Evolutionary conservation across 768 basidiomycete genomes (phyloP), one percentile per base, ranked within the genome.

Genomic region (Boletus subcaerulescens): DNA sequence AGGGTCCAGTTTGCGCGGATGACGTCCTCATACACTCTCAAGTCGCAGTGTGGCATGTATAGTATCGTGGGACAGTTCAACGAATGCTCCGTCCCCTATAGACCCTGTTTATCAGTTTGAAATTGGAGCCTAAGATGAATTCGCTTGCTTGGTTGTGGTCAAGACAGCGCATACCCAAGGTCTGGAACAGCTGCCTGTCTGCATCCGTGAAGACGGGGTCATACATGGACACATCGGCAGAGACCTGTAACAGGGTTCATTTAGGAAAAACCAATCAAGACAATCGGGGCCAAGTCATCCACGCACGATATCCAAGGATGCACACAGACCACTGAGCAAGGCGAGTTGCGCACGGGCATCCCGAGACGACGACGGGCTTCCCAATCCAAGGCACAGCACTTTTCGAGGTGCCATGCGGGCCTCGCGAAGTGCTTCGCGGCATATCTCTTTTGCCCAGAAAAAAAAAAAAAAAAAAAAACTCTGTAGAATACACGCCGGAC

Each of bases 41-140:
- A 64, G 63, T 88, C 86, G 66, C 89, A 90, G 68, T 91, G 89
- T 20, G 87, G 89, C 87, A 90, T 89, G 72, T 82, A 89, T 50
- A 85, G 73, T 51, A 91, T 74, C 45, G 86, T 88, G 58, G 84
- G 82, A 52, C 59, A 48, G 26, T 60, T 57, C 45, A 73, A 35
- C 15, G 55, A 51, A 53, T 77, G 67, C 50, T 65, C 66, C 22
- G 68, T 69, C 24, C 65, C 66, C 76, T 80, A 61, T 22, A 46
- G 24, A 57, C 50, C 48, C 35, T 29, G 35, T 45, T 4, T 29
- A 40, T 65, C 7, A 56, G 60, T 48, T 40, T 46, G 52, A 46
- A 49, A 42, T 56, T 38, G 29, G 32, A 20, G 40, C 26, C 45
- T 38, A 33, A 45, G 44, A 44, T 50, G 61, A 58, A 59, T 59